These are phyloP conservation scores for Albugo laibachii DNA, from an alignment of 352 stramenopile genomes.

Conservation along the genomic window DNA sequence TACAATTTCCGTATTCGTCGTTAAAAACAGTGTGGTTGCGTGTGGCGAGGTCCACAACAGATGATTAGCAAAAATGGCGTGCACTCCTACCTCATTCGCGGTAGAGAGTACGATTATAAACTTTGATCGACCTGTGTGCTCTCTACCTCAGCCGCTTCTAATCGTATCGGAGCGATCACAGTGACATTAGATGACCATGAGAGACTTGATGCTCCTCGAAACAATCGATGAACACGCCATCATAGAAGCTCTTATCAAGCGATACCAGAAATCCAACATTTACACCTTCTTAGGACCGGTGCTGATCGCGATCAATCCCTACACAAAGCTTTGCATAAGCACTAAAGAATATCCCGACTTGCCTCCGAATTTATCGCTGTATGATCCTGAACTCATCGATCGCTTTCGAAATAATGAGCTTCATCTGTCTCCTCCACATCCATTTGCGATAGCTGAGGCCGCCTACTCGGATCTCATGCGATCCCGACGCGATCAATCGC, in stretches of 20 bases:
- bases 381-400: conserved; percentile 53
- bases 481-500: conserved; percentile 60
- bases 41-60: too few relatives aligned
- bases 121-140: too few relatives aligned
- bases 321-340: conserved; percentile 27
- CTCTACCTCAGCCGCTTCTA: too few relatives aligned
- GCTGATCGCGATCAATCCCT: conserved; percentile 81
- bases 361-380: conserved; percentile 22
- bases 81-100: too few relatives aligned
- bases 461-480: conserved; percentile 83
- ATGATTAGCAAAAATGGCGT: too few relatives aligned
- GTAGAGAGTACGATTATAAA: too few relatives aligned
- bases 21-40: too few relatives aligned
- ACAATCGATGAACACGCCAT: conserved; percentile 55
- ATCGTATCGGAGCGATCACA: too few relatives aligned
- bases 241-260: conserved; percentile 49
- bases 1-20: too few relatives aligned
- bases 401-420: conserved; percentile 66
- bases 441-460: conserved; percentile 69
- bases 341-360: background rate
- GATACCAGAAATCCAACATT: conserved; percentile 70
- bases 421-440: conserved; percentile 60
- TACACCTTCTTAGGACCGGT: conserved; percentile 85
- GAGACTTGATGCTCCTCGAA: conserved; percentile 66
- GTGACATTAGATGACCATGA: conserved; percentile 8